Evolutionary conservation across 345 rosid species (phyloP).

Genomic region (Crucihimalaya himalaica): DNA sequence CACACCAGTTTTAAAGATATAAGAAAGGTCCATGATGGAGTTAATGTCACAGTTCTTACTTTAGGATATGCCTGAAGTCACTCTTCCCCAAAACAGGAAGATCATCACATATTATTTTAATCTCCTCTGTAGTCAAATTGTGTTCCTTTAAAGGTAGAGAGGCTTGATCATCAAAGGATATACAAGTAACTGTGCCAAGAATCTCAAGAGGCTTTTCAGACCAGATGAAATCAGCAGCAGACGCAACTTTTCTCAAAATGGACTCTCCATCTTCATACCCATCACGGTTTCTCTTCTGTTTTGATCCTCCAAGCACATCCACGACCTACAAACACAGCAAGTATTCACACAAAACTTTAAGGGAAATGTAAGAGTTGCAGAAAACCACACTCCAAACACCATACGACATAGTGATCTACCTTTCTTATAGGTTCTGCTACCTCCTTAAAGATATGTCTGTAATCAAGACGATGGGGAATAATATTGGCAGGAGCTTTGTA

Average conservation of each 20-base stretch:
- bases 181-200: conserved; percentile 81
- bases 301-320: conserved; percentile 72
- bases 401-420: conserved; percentile 42
- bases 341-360: neutral
- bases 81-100: conserved; percentile 87
- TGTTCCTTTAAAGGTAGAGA: conserved; percentile 64
- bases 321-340: conserved; percentile 53
- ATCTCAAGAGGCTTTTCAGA: conserved; percentile 84
- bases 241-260: conserved; percentile 63
- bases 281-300: conserved; percentile 79
- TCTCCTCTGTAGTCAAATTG: conserved; percentile 81
- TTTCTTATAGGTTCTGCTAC: conserved; percentile 60
- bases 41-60: conserved; percentile 67
- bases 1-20: neutral
- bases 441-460: conserved; percentile 73
- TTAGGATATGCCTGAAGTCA: conserved; percentile 85
- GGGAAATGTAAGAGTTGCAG: neutral
- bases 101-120: conserved; percentile 86
- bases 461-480: conserved; percentile 86
- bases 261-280: conserved; percentile 90
- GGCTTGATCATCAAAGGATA: conserved; percentile 66
- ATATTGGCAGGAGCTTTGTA: conserved; percentile 93
- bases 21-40: neutral
- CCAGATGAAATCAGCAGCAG: conserved; percentile 83
- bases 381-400: neutral